Base-by-base conservation (phyloP, 352 stramenopile genomes). In the Globisporangium nagaii region DNA sequence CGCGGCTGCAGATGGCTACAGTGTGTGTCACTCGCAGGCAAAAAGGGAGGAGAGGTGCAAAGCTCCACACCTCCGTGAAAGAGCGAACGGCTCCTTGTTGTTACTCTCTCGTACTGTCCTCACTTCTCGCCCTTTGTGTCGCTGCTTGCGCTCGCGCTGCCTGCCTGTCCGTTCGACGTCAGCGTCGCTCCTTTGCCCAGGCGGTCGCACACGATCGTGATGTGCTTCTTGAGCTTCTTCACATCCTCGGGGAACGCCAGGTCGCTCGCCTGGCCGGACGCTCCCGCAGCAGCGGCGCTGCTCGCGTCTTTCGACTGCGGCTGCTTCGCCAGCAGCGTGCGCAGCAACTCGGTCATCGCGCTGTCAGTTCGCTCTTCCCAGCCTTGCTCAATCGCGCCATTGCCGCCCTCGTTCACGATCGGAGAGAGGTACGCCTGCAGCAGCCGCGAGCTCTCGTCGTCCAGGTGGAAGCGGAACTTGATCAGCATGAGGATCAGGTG, bases 171-270 rank as follows among this genome's bases (percentile, higher is more conserved):
- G 15, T 22, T 49, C 24, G 25, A 32, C 25, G 42, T 53, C 22
- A 88, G 65, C 19, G 63, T 71, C 11, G 80, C 82, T 17, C 88
- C 88, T 58, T 96, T 96, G 37, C 76, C 79, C 4, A 97, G 70
- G 0, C 87, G 78, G 55, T 96, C 88, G 53, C 81, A 96, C 8
- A 97, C 72, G 51, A 96, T 93, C 19, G 84, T 90, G 44, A 96
- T 90, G 66, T 95, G 84, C 47, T 96, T 96, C 63, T 93, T 90
- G 43, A 97, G 79, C 40, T 88, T 89, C 53, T 86, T 89, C 15
- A 83, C 93, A 61, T 95, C 78, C 2, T 87, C 63, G 10, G 71
- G 69, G 61, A 97, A 75, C n/a, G 67, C 53, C 31, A 94, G 63
- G 22, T 86, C 76, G 36, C 71, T 58, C n/a, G 58, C 36, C 6